Evolutionary conservation across 2,329 filamentous ascomycete species (phyloP).

Genomic region (Coniochaeta sp.): DNA sequence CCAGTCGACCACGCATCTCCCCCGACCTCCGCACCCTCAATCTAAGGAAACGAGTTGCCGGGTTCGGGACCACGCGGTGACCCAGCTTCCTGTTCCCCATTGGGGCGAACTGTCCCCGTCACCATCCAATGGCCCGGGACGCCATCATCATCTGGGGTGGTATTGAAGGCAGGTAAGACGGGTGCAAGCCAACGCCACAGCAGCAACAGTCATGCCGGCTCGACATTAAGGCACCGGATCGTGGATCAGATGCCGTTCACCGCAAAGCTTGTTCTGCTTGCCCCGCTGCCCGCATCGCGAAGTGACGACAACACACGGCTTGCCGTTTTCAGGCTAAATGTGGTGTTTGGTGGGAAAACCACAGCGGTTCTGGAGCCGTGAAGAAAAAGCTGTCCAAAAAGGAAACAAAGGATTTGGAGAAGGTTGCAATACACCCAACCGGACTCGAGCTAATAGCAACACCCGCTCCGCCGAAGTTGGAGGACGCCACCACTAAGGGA

Average conservation of each 20-base stretch:
- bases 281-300: neutral
- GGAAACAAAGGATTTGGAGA: neutral
- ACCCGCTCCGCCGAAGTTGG: neutral
- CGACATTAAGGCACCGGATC: neutral
- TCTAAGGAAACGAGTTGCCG: neutral
- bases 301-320: neutral
- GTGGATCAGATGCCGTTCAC: neutral
- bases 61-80: neutral
- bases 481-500: neutral
- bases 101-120: neutral
- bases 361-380: too few species aligned
- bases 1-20: neutral
- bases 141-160: neutral
- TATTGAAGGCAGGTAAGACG: too few species aligned
- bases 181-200: too few species aligned
- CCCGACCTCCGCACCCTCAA: neutral
- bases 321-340: constrained; percentile 2
- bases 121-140: neutral
- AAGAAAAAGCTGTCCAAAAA: neutral
- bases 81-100: neutral
- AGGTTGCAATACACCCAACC: neutral
- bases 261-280: neutral
- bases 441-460: neutral
- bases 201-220: neutral
- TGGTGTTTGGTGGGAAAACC: neutral